Evolutionary conservation across 2,329 filamentous ascomycete genomes (phyloP).

Genomic region (Pseudogymnoascus pannorum): DNA sequence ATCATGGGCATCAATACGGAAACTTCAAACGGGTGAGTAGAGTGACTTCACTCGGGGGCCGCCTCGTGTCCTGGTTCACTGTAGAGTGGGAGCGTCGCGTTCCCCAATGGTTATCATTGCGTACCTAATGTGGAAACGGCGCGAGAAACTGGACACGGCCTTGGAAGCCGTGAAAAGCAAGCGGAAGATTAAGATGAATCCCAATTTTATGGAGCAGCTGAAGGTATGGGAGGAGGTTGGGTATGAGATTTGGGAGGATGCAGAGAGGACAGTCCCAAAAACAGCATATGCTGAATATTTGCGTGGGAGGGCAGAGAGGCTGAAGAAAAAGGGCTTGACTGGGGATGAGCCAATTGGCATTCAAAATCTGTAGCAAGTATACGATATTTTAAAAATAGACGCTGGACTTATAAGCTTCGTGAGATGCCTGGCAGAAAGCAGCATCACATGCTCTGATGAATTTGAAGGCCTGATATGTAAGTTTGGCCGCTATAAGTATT

Average conservation of each 20-base stretch:
- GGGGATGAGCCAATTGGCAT: no score
- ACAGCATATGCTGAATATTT: neutral
- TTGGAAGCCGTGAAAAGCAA: slow-evolving; percentile 11
- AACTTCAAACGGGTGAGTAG: no score
- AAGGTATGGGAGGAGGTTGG: slow-evolving; percentile 27
- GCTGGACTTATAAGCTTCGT: no score
- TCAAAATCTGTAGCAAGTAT: no score
- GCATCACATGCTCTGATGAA: no score
- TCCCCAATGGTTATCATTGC: neutral
- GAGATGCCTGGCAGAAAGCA: no score
- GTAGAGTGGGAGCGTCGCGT: slow-evolving; percentile 13
- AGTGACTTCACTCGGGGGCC: no score
- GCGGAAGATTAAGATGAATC: slow-evolving; percentile 23
- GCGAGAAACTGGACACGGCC: slow-evolving; percentile 15
- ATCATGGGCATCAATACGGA: no score
- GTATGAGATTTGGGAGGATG: slow-evolving; percentile 28
- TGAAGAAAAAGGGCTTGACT: neutral
- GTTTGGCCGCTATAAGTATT: no score
- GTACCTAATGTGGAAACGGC: slow-evolving; percentile 16
- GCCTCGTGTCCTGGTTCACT: slow-evolving; percentile 26
- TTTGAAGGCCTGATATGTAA: no score
- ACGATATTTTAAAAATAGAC: no score
- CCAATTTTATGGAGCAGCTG: slow-evolving; percentile 30
- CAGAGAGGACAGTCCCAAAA: slow-evolving; percentile 11
- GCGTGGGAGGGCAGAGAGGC: neutral